phyloP scores from a whole-genome alignment of 257 asterid species.

The Penstemon davidsonii region DNA sequence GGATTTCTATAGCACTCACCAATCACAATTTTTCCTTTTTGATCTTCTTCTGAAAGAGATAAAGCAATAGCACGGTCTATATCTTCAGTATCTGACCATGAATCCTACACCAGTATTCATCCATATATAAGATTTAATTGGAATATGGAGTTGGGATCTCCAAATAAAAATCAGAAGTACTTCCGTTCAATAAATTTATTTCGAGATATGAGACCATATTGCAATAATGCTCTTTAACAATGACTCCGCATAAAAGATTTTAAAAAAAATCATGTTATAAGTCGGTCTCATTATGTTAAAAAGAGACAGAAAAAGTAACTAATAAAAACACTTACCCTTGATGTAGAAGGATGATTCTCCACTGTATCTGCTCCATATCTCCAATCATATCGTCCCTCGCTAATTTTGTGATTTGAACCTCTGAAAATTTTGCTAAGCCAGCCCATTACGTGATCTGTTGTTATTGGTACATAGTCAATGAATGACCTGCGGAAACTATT shows the following conservation, averaged over 20 bases:
- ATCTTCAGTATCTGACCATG: constrained; percentile 46
- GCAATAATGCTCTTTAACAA: background rate
- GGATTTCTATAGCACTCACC: constrained; percentile 44
- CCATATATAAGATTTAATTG: constrained; percentile 20
- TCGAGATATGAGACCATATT: background rate
- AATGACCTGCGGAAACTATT: constrained; percentile 35
- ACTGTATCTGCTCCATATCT: constrained; percentile 50
- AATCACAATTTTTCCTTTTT: constrained; percentile 42
- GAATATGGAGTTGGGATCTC: constrained; percentile 1
- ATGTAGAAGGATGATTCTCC: constrained; percentile 58
- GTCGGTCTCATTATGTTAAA: constrained; percentile 3
- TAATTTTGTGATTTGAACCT: constrained; percentile 44
- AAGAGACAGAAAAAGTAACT: background rate
- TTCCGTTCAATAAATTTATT: background rate
- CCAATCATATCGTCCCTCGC: constrained; percentile 63
- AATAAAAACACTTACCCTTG: constrained; percentile 45
- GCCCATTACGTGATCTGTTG: constrained; percentile 33
- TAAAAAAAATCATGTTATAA: background rate
- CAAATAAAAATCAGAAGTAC: background rate
- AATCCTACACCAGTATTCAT: constrained; percentile 41
- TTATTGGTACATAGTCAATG: constrained; percentile 35
- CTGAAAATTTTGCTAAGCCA: constrained; percentile 18
- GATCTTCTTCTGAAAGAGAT: constrained; percentile 50
- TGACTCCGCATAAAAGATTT: background rate
- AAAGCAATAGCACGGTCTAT: constrained; percentile 72